A percentile compares a stretch with the other conserved stretches of the same genome.
Conservation (phyloP, 1,284 basidiomycete genomes). For the Apiotrichum montevideense region DNA sequence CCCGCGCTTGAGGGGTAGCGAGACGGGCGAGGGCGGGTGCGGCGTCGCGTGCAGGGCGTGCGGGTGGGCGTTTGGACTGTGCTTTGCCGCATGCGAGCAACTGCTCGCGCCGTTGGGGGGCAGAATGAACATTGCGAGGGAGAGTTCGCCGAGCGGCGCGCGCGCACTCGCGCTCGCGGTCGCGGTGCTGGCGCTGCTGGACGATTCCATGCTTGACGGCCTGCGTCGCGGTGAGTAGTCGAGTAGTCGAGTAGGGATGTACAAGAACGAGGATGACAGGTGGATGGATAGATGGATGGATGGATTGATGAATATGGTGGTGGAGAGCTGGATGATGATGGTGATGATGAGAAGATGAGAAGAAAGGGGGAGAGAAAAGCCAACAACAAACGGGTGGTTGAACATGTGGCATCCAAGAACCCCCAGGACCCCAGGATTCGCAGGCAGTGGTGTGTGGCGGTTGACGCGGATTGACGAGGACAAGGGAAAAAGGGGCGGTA, state of each 20-base stretch:
- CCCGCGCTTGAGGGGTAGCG: slow-evolving; percentile 15
- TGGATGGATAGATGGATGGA: neutral
- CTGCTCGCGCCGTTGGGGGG: neutral
- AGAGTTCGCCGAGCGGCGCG: slow-evolving; percentile 11
- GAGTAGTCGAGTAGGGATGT: neutral
- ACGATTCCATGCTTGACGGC: neutral
- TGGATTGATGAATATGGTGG: neutral
- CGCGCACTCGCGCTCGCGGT: neutral
- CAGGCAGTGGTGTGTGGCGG: too few species aligned
- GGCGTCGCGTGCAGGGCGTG: neutral
- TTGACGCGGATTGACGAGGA: too few species aligned
- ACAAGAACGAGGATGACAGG: too few species aligned
- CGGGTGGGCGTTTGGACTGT: neutral
- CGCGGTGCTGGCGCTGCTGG: neutral
- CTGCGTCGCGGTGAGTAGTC: neutral
- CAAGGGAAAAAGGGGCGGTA: too few species aligned
- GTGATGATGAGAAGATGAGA: too few species aligned
- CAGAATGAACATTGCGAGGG: slow-evolving; percentile 13
- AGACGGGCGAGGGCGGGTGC: slow-evolving; percentile 12
- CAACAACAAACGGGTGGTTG: too few species aligned
- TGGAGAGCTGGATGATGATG: neutral
- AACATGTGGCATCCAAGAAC: too few species aligned
- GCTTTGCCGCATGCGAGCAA: too few species aligned
- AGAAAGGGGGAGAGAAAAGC: too few species aligned
- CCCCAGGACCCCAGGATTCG: too few species aligned